Percentiles rank a stretch among this genome's conserved stretches.
phyloP scores from a whole-genome alignment of 345 rosid species.

The Odontarrhena argentea region DNA sequence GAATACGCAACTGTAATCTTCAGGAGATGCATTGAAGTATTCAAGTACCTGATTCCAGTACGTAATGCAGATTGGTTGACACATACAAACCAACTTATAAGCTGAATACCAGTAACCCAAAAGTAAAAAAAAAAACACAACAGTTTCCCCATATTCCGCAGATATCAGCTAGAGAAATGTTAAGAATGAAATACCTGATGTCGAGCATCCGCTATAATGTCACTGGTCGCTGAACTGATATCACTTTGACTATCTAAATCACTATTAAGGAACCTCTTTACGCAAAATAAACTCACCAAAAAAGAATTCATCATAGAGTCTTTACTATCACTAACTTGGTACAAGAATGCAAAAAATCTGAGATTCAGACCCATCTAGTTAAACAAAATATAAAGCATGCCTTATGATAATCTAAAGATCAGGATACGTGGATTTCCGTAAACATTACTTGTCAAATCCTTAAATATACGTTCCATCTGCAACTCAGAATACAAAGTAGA shows the following conservation, averaged over 20 bases:
- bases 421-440: conserved; percentile 99
- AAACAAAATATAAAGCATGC: conserved; percentile 1
- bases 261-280: conserved; percentile 37
- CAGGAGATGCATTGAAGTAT: conserved; percentile 80
- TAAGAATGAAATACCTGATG: conserved; percentile 59
- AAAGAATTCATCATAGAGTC: background rate
- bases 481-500: conserved; percentile 91
- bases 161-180: conserved; percentile 19
- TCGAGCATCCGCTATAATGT: conserved; percentile 70
- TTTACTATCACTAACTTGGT: conserved; percentile 1
- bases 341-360: background rate
- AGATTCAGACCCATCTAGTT: conserved; percentile 14
- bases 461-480: conserved; percentile 86
- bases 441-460: conserved; percentile 59
- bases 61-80: conserved; percentile 18
- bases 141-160: background rate
- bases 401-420: background rate
- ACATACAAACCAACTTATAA: conserved; percentile 13
- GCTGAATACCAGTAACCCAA: background rate
- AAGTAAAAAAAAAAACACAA: background rate
- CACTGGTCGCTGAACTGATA: conserved; percentile 63
- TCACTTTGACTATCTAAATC: conserved; percentile 86
- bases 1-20: conserved; percentile 81
- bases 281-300: conserved; percentile 2
- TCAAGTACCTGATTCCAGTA: conserved; percentile 69